Percentiles rank a stretch among this genome's conserved stretches.
These are phyloP conservation scores for Meyerozyma athensensis DNA, from an alignment of 1,139 yeast genomes.

Conservation along the genomic window DNA sequence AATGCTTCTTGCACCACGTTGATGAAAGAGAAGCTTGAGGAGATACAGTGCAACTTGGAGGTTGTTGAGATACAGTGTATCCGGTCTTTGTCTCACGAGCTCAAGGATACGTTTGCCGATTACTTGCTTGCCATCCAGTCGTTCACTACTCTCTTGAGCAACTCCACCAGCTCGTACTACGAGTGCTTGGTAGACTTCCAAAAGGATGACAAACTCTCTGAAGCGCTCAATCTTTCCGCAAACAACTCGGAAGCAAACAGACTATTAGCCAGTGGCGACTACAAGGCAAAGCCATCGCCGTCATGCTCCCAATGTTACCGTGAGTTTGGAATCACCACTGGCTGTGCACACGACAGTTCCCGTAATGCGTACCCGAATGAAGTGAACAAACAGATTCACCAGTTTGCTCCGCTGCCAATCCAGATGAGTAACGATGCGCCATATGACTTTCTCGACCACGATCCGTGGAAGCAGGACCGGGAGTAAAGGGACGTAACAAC, in stretches of 20 bases:
- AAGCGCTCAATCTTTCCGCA: not conserved
- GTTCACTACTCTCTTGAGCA: conserved; percentile 25
- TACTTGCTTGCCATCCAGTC: conserved; percentile 34
- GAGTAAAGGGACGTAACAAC: no score
- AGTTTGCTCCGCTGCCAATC: not conserved
- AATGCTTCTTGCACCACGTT: conserved; percentile 35
- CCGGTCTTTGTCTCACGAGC: conserved; percentile 40
- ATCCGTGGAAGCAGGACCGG: not conserved
- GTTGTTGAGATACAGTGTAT: conserved; percentile 48
- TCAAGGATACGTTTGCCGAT: conserved; percentile 42
- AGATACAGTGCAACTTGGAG: conserved; percentile 39
- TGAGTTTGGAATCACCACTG: conserved; percentile 1
- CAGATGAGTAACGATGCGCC: not conserved
- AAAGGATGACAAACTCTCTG: not conserved
- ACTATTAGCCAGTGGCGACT: not conserved
- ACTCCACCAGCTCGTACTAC: conserved; percentile 30
- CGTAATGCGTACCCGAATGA: not conserved
- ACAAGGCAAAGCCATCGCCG: not conserved
- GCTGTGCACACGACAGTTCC: not conserved
- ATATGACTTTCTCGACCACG: not conserved
- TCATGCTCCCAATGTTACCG: not conserved
- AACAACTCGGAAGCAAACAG: not conserved
- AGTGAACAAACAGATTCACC: not conserved
- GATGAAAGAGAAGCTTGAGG: conserved; percentile 47
- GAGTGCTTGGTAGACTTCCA: not conserved